Percentiles rank a stretch among this genome's conserved stretches.
These are phyloP conservation scores for Diplodia scrobiculata DNA, from an alignment of 2,329 filamentous ascomycete species.

Conservation along the genomic window DNA sequence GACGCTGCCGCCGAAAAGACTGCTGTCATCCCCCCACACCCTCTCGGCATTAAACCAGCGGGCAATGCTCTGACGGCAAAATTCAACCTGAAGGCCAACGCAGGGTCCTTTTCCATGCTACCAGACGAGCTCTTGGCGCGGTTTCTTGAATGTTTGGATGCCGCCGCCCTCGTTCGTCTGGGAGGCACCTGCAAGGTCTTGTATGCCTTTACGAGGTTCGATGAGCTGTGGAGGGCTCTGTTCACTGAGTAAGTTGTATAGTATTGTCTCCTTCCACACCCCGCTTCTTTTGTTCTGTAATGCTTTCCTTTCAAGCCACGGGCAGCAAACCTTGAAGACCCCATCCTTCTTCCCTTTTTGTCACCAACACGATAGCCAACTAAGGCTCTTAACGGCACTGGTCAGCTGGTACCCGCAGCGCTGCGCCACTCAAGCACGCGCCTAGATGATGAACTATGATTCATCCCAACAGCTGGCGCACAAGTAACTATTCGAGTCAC, in stretches of 20 bases:
- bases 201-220: slow-evolving; percentile 78
- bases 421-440: neutral
- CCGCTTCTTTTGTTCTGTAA: slow-evolving; percentile 6
- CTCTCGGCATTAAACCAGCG: slow-evolving; percentile 79
- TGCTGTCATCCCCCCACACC: slow-evolving; percentile 72
- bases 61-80: slow-evolving; percentile 75
- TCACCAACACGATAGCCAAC: neutral
- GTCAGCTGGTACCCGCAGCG: neutral
- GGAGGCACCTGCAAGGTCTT: slow-evolving; percentile 81
- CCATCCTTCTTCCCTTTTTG: neutral
- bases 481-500: neutral
- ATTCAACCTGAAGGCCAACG: slow-evolving; percentile 65
- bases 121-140: slow-evolving; percentile 80
- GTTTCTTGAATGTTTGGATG: slow-evolving; percentile 74
- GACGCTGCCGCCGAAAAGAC: slow-evolving; percentile 42
- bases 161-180: slow-evolving; percentile 62
- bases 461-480: neutral
- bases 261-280: slow-evolving; percentile 27
- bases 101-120: slow-evolving; percentile 67
- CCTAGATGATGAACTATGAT: neutral
- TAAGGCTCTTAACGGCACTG: neutral
- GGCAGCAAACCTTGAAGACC: neutral
- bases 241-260: slow-evolving; percentile 69
- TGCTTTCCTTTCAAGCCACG: neutral
- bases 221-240: slow-evolving; percentile 86